phyloP scores from a whole-genome alignment of 139 green algal genomes.

The Volvox africanus region DNA sequence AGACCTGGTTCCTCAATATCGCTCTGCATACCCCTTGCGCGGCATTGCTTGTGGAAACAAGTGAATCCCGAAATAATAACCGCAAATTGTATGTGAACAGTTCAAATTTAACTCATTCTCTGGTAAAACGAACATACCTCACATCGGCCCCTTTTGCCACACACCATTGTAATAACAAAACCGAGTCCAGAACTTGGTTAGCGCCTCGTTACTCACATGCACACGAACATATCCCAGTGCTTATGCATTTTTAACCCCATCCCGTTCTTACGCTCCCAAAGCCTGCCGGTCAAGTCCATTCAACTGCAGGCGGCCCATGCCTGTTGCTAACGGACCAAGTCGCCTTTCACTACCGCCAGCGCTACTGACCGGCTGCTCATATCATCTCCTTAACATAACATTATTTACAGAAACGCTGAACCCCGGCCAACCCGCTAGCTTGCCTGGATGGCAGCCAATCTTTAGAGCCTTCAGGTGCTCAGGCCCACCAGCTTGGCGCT shows the following conservation, averaged over 20 bases:
- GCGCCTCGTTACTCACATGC: not conserved
- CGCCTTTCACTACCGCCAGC: too few relatives aligned
- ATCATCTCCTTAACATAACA: too few relatives aligned
- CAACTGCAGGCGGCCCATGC: too few relatives aligned
- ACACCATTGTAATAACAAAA: too few relatives aligned
- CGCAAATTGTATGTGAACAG: not conserved
- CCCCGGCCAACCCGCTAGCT: too few relatives aligned
- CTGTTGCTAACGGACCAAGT: too few relatives aligned
- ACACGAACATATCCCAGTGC: not conserved
- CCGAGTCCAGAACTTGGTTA: too few relatives aligned
- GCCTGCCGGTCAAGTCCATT: too few relatives aligned
- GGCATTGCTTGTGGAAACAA: not conserved
- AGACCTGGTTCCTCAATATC: not conserved
- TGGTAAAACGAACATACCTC: not conserved
- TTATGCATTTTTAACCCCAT: not conserved
- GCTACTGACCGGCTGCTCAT: too few relatives aligned
- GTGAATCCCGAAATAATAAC: not conserved
- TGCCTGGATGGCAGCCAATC: too few relatives aligned
- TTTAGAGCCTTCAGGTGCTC: conserved; percentile 38
- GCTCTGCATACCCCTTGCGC: not conserved
- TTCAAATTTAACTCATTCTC: not conserved
- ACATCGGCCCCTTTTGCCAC: not conserved
- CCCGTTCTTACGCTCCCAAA: not conserved
- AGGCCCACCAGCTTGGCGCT: conserved; percentile 85
- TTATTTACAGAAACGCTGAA: too few relatives aligned